phyloP scores from a whole-genome alignment of 192 early-diverging fungal genomes.

The Coemansia sp. region DNA sequence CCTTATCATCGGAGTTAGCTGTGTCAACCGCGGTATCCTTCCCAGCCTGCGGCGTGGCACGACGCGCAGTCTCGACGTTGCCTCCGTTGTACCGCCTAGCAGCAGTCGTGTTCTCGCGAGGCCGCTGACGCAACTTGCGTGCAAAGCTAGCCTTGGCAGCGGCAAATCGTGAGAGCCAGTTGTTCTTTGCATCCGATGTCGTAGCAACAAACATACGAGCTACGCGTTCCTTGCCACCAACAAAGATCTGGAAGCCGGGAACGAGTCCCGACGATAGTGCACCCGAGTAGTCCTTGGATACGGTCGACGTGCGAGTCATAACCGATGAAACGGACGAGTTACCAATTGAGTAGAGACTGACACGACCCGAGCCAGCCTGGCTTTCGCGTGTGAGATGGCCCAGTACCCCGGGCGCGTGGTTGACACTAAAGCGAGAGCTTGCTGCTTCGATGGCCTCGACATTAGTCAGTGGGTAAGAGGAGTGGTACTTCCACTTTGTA shows the following conservation, averaged over 20 bases:
- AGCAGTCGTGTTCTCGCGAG: conserved; percentile 32
- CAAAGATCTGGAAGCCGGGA: conserved; percentile 56
- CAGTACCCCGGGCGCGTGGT: conserved; percentile 40
- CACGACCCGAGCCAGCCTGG: conserved; percentile 45
- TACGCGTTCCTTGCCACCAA: conserved; percentile 48
- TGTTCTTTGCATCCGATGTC: conserved; percentile 52
- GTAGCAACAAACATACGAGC: conserved; percentile 58
- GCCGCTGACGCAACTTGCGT: conserved; percentile 46
- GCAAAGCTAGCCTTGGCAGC: conserved; percentile 56
- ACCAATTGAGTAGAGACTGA: conserved; percentile 54
- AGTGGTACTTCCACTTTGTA: conserved; percentile 70
- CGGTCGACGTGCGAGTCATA: conserved; percentile 55
- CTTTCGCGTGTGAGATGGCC: conserved; percentile 41
- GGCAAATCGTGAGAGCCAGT: conserved; percentile 56
- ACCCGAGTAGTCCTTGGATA: conserved; percentile 57
- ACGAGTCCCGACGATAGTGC: conserved; percentile 52
- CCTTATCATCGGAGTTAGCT: conserved; percentile 21
- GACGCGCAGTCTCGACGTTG: background rate
- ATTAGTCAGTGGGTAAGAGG: conserved; percentile 57
- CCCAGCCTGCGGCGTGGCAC: conserved; percentile 11
- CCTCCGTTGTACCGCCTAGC: conserved; percentile 23
- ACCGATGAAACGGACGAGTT: conserved; percentile 56
- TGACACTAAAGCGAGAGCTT: conserved; percentile 53
- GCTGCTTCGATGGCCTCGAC: conserved; percentile 63
- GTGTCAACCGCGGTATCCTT: conserved; percentile 16